Percentiles rank a stretch among this genome's conserved stretches.
phyloP scores from a whole-genome alignment of 345 rosid genomes.

The Corymbia maculata region DNA sequence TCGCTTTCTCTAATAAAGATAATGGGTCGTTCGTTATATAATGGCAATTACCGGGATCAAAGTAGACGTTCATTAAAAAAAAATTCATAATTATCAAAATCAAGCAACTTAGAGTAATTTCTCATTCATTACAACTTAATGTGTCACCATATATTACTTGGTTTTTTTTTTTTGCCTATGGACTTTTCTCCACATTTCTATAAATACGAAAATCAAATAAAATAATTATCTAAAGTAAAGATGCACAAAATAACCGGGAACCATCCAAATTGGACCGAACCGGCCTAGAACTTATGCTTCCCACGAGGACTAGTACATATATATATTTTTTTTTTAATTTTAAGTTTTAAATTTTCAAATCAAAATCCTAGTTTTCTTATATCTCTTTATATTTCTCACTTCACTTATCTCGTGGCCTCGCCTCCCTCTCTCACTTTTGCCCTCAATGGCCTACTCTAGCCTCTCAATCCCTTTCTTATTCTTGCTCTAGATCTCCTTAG shows the following conservation, averaged over 20 bases:
- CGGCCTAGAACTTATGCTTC: neutral
- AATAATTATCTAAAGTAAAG: neutral
- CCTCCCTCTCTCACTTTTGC: neutral
- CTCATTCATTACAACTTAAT: neutral
- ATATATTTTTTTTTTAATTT: no score
- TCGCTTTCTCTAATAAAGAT: neutral
- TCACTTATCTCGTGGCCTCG: no score
- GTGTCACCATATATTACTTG: neutral
- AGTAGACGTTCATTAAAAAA: neutral
- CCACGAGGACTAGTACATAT: neutral
- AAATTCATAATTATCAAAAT: neutral
- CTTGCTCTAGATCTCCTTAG: neutral
- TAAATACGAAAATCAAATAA: neutral
- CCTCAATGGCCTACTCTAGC: neutral
- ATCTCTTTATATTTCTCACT: rapidly evolving
- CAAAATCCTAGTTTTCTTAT: neutral
- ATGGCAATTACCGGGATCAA: neutral
- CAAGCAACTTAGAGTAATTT: neutral
- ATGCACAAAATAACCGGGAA: no score
- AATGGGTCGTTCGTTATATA: neutral
- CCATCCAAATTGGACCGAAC: neutral
- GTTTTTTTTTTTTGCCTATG: neutral
- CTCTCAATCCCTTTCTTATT: neutral
- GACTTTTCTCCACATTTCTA: neutral
- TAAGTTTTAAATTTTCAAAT: no score